Evolutionary conservation across 2,329 filamentous ascomycete species (phyloP).

Genomic region (Colletotrichum falcatum): DNA sequence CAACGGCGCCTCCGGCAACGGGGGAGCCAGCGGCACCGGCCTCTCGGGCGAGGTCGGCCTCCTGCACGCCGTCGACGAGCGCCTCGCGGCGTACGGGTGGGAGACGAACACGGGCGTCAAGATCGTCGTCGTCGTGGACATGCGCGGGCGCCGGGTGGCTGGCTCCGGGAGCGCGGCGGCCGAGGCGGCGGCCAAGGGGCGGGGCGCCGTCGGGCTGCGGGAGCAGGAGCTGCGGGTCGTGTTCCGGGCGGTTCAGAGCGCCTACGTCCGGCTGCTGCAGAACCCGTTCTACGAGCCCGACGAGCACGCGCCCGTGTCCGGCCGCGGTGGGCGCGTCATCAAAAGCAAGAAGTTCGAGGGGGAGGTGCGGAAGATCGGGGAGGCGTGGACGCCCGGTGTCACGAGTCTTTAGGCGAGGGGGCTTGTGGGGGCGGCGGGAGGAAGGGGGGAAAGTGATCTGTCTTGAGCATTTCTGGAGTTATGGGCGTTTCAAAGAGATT

Average conservation of each 20-base stretch:
- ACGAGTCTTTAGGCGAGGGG: conserved; percentile 62
- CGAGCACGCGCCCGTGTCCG: conserved; percentile 74
- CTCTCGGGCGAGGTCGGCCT: conserved; percentile 89
- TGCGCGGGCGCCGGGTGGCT: conserved; percentile 76
- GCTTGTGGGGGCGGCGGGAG: background rate
- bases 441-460: background rate
- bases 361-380: conserved; percentile 88
- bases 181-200: conserved; percentile 45
- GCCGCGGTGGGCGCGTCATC: conserved; percentile 75
- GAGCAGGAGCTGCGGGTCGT: conserved; percentile 92
- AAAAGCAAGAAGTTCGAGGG: conserved; percentile 83
- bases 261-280: conserved; percentile 88
- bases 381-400: conserved; percentile 83
- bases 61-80: conserved; percentile 92
- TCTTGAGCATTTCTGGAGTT: conserved; percentile 17
- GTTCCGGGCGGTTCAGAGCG: conserved; percentile 91
- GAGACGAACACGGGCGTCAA: conserved; percentile 96
- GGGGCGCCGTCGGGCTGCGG: conserved; percentile 73
- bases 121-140: conserved; percentile 90
- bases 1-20: conserved; percentile 64
- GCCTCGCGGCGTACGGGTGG: conserved; percentile 93
- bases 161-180: conserved; percentile 32
- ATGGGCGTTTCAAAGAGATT: conserved; percentile 1
- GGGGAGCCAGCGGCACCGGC: conserved; percentile 51
- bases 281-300: conserved; percentile 97